Evolutionary conservation across 2,329 filamentous ascomycete genomes (phyloP).

Genomic region (Truncatella angustata): DNA sequence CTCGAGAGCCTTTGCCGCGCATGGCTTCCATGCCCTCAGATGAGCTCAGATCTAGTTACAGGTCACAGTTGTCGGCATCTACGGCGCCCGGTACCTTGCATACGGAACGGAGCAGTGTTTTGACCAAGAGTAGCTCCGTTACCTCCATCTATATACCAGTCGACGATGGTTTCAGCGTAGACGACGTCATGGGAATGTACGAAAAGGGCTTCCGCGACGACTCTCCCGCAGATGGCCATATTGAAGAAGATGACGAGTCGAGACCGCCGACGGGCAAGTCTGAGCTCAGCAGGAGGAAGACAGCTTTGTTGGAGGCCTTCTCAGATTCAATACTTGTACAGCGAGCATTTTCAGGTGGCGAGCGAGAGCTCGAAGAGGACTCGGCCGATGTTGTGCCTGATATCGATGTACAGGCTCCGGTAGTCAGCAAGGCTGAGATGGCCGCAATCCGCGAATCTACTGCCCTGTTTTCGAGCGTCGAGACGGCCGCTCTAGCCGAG

Average conservation of each 20-base stretch:
- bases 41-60: constrained; percentile 54
- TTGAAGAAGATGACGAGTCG: constrained; percentile 32
- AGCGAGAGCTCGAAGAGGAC: background rate
- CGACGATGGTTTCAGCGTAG: constrained; percentile 58
- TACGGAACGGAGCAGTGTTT: constrained; percentile 81
- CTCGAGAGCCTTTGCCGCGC: constrained; percentile 36
- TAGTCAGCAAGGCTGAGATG: background rate
- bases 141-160: constrained; percentile 52
- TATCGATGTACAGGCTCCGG: background rate
- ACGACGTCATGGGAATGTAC: constrained; percentile 71
- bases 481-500: constrained; percentile 31
- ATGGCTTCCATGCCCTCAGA: constrained; percentile 47
- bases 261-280: constrained; percentile 37
- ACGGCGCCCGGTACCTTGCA: constrained; percentile 58
- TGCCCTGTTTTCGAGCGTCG: constrained; percentile 35
- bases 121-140: constrained; percentile 76
- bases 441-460: constrained; percentile 33
- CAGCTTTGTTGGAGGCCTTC: constrained; percentile 39
- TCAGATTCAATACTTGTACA: constrained; percentile 32
- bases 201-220: constrained; percentile 60
- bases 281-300: constrained; percentile 34
- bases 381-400: background rate
- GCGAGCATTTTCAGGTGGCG: constrained; percentile 2
- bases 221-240: constrained; percentile 31
- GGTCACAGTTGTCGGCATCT: constrained; percentile 54